Evolutionary conservation across 2,329 filamentous ascomycete species (phyloP).

Genomic region (Lasiodiplodia citricola): DNA sequence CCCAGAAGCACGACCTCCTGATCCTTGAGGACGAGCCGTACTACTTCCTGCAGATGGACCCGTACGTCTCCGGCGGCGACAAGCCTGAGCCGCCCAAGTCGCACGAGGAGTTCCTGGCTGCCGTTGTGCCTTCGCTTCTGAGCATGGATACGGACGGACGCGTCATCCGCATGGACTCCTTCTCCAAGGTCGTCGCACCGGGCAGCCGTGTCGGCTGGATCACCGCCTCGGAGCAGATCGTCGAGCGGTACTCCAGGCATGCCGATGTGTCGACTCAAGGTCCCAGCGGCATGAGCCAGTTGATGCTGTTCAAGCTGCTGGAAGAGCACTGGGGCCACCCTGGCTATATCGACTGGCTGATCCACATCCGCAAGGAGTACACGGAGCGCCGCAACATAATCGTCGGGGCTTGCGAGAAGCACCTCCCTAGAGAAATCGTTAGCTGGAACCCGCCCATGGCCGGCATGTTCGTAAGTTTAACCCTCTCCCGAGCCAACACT

Average conservation of each 20-base stretch:
- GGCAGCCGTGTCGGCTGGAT: constrained; percentile 87
- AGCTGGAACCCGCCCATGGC: constrained; percentile 80
- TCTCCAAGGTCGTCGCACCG: constrained; percentile 88
- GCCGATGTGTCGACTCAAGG: constrained; percentile 85
- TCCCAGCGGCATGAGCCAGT: constrained; percentile 82
- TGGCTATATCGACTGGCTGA: constrained; percentile 88
- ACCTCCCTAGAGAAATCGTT: constrained; percentile 75
- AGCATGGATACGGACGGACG: constrained; percentile 85
- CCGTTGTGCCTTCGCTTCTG: constrained; percentile 75
- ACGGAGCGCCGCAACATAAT: constrained; percentile 78
- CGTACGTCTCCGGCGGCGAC: constrained; percentile 63
- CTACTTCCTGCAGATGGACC: constrained; percentile 89
- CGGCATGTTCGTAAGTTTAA: constrained; percentile 86
- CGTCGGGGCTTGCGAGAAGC: constrained; percentile 77
- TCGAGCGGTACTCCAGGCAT: constrained; percentile 82
- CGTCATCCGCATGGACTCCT: constrained; percentile 88
- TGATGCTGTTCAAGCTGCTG: constrained; percentile 84
- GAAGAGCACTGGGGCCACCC: constrained; percentile 94
- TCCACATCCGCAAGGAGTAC: constrained; percentile 80
- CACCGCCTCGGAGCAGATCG: constrained; percentile 81
- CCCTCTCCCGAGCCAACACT: neutral
- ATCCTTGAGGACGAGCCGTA: constrained; percentile 95
- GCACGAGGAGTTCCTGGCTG: constrained; percentile 74
- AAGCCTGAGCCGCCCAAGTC: constrained; percentile 60
- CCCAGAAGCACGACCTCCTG: constrained; percentile 81